These are phyloP conservation scores for Trifolium dubium DNA, from an alignment of 306 rosid genomes.

Conservation along the genomic window DNA sequence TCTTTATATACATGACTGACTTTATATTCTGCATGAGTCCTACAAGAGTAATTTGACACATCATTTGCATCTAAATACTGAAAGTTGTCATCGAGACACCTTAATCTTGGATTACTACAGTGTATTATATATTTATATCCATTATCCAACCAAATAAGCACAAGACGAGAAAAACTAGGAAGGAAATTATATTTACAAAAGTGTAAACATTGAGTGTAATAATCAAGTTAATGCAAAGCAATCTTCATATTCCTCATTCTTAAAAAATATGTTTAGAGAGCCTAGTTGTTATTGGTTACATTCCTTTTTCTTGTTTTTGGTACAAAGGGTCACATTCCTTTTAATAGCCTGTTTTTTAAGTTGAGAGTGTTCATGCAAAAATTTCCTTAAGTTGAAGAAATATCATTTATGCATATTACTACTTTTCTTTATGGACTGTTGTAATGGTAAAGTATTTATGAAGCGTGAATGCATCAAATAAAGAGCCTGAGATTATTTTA, in stretches of 20 bases:
- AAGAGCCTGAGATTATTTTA: background rate
- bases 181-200: background rate
- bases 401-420: slow-evolving; percentile 6
- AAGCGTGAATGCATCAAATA: background rate
- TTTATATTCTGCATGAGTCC: background rate
- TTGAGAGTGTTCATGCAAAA: background rate
- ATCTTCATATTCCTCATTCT: background rate
- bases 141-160: slow-evolving; percentile 4
- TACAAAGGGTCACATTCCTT: background rate
- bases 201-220: slow-evolving; percentile 6
- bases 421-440: background rate
- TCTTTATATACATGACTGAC: slow-evolving; percentile 17
- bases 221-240: background rate
- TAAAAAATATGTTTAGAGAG: background rate
- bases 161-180: background rate
- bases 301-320: too few species aligned
- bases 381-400: background rate
- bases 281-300: background rate
- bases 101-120: slow-evolving; percentile 19
- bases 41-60: background rate
- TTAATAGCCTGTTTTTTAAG: background rate
- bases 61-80: slow-evolving; percentile 2
- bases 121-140: background rate
- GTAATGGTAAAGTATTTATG: slow-evolving; percentile 9
- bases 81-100: background rate